phyloP scores from a whole-genome alignment of 192 early-diverging fungal genomes.

The Cladochytrium replicatum region DNA sequence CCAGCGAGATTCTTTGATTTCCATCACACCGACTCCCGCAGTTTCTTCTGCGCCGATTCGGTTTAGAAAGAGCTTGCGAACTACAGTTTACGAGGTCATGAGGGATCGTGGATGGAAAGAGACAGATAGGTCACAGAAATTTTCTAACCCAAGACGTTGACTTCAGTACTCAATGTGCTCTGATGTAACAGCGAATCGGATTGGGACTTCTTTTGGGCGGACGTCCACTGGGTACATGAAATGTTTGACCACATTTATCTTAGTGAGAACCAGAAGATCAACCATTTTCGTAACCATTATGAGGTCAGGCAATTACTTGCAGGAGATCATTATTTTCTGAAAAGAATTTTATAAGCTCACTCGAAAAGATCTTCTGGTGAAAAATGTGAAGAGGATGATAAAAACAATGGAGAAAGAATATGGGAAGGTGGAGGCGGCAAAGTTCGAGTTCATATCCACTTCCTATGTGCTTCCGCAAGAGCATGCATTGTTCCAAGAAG shows the following conservation, averaged over 20 bases:
- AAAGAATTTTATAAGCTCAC: conserved; percentile 30
- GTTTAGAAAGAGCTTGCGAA: conserved; percentile 42
- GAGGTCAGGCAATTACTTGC: conserved; percentile 28
- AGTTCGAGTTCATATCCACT: conserved; percentile 50
- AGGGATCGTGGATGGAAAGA: conserved; percentile 52
- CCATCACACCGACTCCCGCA: background rate
- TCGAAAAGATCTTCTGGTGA: conserved; percentile 53
- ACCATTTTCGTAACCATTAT: conserved; percentile 58
- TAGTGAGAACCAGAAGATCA: conserved; percentile 46
- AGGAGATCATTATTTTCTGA: conserved; percentile 2
- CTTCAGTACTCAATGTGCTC: background rate
- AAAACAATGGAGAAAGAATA: conserved; percentile 49
- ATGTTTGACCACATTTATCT: conserved; percentile 55
- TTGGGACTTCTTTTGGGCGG: conserved; percentile 58
- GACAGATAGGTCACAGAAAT: conserved; percentile 26
- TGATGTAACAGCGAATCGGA: conserved; percentile 39
- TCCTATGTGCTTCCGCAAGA: conserved; percentile 50
- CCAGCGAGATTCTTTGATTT: too few relatives aligned
- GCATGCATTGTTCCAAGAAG: conserved; percentile 55
- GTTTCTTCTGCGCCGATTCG: conserved; percentile 14
- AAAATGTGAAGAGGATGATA: conserved; percentile 60
- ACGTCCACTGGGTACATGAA: conserved; percentile 61
- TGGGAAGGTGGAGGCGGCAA: conserved; percentile 42
- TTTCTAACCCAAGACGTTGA: background rate
- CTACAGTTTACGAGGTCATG: conserved; percentile 52